A percentile compares a stretch with the other conserved stretches of the same genome.
phyloP scores from a whole-genome alignment of 305 asterid genomes.

The Salvia sclarea region DNA sequence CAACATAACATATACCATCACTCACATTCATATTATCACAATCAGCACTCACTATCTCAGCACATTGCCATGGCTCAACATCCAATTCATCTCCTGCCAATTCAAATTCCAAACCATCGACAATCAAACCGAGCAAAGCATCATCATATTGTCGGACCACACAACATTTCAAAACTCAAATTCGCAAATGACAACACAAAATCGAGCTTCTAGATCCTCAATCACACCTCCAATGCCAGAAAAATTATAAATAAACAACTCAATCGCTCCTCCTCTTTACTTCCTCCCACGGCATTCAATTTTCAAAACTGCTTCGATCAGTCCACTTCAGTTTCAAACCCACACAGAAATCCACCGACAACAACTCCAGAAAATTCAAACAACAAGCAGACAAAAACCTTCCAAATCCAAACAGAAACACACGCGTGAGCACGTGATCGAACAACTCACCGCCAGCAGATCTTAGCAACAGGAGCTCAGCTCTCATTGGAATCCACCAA shows the following conservation, averaged over 20 bases:
- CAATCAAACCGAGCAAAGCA: conserved; percentile 27
- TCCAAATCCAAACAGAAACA: conserved; percentile 29
- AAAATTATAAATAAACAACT: no score
- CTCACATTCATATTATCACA: conserved; percentile 14
- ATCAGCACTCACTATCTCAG: not conserved
- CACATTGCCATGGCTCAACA: conserved; percentile 15
- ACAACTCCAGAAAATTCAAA: conserved; percentile 13
- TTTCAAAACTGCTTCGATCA: conserved; percentile 37
- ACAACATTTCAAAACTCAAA: conserved; percentile 26
- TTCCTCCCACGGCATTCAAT: conserved; percentile 20
- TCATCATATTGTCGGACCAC: conserved; percentile 23
- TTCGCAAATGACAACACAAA: conserved; percentile 15
- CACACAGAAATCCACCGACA: conserved; percentile 35
- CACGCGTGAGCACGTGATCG: conserved; percentile 47
- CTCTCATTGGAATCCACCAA: conserved; percentile 57
- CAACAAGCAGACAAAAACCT: conserved; percentile 14
- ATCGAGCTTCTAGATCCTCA: conserved; percentile 38
- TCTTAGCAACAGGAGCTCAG: conserved; percentile 56
- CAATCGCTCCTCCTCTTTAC: conserved; percentile 29
- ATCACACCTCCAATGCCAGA: conserved; percentile 22
- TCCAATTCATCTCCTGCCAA: conserved; percentile 1
- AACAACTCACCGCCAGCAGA: conserved; percentile 60
- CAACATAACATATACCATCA: conserved; percentile 9
- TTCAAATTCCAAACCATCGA: conserved; percentile 7
- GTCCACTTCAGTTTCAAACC: conserved; percentile 32